Evolutionary conservation across 805 yeast species (phyloP).

Genomic region (Barnettozyma pratensis): DNA sequence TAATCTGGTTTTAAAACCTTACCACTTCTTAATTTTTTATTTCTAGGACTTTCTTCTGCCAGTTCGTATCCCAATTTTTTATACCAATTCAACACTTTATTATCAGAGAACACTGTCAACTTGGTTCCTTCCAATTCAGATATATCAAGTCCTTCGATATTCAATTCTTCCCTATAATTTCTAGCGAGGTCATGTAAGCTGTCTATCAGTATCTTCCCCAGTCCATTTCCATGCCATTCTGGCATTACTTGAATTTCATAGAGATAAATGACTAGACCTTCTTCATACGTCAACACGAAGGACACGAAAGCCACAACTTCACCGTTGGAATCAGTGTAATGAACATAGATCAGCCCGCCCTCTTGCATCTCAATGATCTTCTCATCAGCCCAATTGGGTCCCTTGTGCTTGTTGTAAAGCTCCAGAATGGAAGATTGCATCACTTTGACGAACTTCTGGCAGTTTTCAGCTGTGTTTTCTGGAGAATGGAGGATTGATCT

Average conservation of each 20-base stretch:
- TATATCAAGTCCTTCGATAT: slow-evolving; percentile 1
- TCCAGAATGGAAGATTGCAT: slow-evolving; percentile 16
- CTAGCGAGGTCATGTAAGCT: slow-evolving; percentile 31
- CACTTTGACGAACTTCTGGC: slow-evolving; percentile 4
- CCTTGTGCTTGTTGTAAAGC: slow-evolving; percentile 13
- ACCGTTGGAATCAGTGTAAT: slow-evolving; percentile 4
- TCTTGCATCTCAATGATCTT: slow-evolving; percentile 39
- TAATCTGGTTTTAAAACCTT: slow-evolving; percentile 37
- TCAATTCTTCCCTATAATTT: slow-evolving; percentile 9
- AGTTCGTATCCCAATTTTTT: slow-evolving; percentile 31
- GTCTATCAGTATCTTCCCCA: slow-evolving; percentile 38
- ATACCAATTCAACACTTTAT: slow-evolving; percentile 44
- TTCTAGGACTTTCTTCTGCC: slow-evolving; percentile 40
- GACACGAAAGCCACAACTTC: slow-evolving; percentile 40
- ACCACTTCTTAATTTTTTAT: slow-evolving; percentile 36
- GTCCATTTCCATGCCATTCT: slow-evolving; percentile 27
- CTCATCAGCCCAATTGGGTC: slow-evolving; percentile 28
- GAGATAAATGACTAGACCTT: slow-evolving; percentile 40
- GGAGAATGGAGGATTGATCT: slow-evolving; percentile 2
- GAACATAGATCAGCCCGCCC: slow-evolving; percentile 17
- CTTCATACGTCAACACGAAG: slow-evolving; percentile 38
- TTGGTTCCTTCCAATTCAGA: slow-evolving; percentile 14
- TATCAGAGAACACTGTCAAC: slow-evolving; percentile 48
- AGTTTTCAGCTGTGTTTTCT: background rate
- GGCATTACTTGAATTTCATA: slow-evolving; percentile 51